Base-by-base conservation (phyloP, 495 filamentous ascomycete species). In the Penicillium waksmanii region DNA sequence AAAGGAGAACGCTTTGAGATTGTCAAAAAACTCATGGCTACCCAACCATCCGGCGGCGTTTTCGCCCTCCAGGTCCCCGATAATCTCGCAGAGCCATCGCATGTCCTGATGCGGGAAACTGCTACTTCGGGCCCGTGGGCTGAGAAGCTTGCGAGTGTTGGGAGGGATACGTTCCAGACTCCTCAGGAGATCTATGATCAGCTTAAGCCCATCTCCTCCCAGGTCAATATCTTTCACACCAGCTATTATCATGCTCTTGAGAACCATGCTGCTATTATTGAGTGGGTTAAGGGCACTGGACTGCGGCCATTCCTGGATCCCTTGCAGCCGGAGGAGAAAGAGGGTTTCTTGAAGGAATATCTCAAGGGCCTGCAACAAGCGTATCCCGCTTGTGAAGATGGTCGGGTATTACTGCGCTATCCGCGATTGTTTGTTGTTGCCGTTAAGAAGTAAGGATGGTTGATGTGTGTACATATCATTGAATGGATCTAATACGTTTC, bases 251-350 rank as follows among this genome's bases (percentile, higher is more conserved):
- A 86, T 59, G 65, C 78, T 7, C 68, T 86, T 33, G 72, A 68
- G 6, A 72, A 63, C 11, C 80, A 79, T 40, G 57, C 64, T 40
- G 79, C 71, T 21, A 77, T 86, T 48, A 77, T 85, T 18, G 81
- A 84, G 63, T 86, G 84, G 84, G 81, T 85, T 1, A 79, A 79
- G 65, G 79, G 80, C 7, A 84, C 80, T 5, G 84, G 82, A 10
- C 61, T 86, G 58, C 64, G 71, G 60, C 83, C 83, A 3, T 85
- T 75, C 58, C 21, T 85, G 53, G 71, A 81, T 62, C 70, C 73
- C 9, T 63, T 83, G 55, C 52, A 61, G 2, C 42, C 50, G 1
- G 61, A 68, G 5, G 73, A 79, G 46, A 71, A 62, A 56, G 66
- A 71, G 34, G 69, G 33, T 8, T 83, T 79, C 55, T 59, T 82